Evolutionary conservation across 164 flowering plant genomes (phyloP), one percentile per base, ranked within the genome.

Genomic region (Taxillus chinensis): DNA sequence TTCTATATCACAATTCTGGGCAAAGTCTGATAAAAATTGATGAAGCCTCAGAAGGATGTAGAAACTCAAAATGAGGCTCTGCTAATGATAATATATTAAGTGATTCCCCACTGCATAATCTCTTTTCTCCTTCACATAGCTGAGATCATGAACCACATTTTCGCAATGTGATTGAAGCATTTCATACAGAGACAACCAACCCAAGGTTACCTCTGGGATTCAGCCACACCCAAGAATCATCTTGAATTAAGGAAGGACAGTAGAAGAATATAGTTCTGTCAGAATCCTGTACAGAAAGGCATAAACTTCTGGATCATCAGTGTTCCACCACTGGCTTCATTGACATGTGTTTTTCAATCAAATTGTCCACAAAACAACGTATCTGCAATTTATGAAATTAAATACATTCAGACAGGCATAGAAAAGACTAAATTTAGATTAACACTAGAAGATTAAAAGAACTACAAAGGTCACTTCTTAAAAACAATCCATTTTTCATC

Each of bases 311-410:
- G 41, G 64, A 45, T 57, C 62, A 63, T 90, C 82, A 83, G 41
- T 72, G 59, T 68, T 81, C 89, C 13, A 50, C 68, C 70, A 37
- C 79, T 64, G 84, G 73, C 59, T 84, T 83, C 66, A 61, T 51
- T 14, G 80, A 72, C 97, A 90, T 89, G 70, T 90, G 96, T 73
- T 84, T 86, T 78, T 95, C 99, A 64, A 95, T 87, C 85, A 90
- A 70, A 73, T 73, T 87, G 80, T 95, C 99, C 66, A 95, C 99
- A 70, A 90, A 95, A 15, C 92, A 71, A 68, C 99, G 95, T 59
- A 95, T 95, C 99, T 95, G 90, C 83, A 81, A 57, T 43, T 59
- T 50, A 14, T 39, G 12, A 37, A 42, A 64, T 27, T 40, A 27
- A 53, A 57, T 14, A 41, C 45, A 55, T 39, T 9, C 57, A 51